A percentile compares a stretch with the other conserved stretches of the same genome.
These are phyloP conservation scores for Penicillium hordei DNA, from an alignment of 2,329 filamentous ascomycete genomes.

Conservation along the genomic window DNA sequence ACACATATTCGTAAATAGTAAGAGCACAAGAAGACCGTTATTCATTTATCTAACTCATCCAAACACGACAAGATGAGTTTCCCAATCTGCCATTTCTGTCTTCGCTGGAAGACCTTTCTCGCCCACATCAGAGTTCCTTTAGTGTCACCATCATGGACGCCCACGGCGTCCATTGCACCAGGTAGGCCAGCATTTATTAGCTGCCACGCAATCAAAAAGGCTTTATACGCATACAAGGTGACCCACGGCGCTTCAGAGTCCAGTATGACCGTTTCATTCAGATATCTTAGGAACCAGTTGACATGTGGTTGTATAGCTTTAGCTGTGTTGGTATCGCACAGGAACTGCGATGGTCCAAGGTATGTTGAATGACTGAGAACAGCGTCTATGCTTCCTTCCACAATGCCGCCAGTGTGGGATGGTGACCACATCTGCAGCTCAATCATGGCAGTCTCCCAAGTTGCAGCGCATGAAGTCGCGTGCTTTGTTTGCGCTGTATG, in stretches of 20 bases:
- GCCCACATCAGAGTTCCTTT: slow-evolving; percentile 32
- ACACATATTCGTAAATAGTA: neutral
- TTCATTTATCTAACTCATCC: slow-evolving; percentile 22
- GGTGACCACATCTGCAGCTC: slow-evolving; percentile 47
- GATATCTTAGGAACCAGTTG: slow-evolving; percentile 43
- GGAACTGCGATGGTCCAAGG: slow-evolving; percentile 33
- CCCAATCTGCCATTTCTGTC: slow-evolving; percentile 33
- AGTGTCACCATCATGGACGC: slow-evolving; percentile 34
- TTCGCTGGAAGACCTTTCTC: slow-evolving; percentile 31
- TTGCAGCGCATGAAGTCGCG: slow-evolving; percentile 33
- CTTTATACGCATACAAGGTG: slow-evolving; percentile 43
- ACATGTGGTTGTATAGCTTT: slow-evolving; percentile 38
- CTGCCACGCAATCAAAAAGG: slow-evolving; percentile 46
- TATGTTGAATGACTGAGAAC: slow-evolving; percentile 35
- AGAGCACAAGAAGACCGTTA: neutral
- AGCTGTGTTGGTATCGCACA: slow-evolving; percentile 32
- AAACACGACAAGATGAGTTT: slow-evolving; percentile 35
- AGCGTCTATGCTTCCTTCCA: slow-evolving; percentile 39
- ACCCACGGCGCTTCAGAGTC: slow-evolving; percentile 43
- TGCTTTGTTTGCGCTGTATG: neutral
- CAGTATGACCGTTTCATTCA: slow-evolving; percentile 26
- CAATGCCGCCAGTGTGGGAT: slow-evolving; percentile 42
- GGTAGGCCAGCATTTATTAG: slow-evolving; percentile 32
- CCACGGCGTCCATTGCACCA: slow-evolving; percentile 37
- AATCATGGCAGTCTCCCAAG: slow-evolving; percentile 47